A percentile compares a stretch with the other conserved stretches of the same genome.
These are phyloP conservation scores for Botrytis aclada DNA, from an alignment of 2,329 filamentous ascomycete species.

Conservation along the genomic window DNA sequence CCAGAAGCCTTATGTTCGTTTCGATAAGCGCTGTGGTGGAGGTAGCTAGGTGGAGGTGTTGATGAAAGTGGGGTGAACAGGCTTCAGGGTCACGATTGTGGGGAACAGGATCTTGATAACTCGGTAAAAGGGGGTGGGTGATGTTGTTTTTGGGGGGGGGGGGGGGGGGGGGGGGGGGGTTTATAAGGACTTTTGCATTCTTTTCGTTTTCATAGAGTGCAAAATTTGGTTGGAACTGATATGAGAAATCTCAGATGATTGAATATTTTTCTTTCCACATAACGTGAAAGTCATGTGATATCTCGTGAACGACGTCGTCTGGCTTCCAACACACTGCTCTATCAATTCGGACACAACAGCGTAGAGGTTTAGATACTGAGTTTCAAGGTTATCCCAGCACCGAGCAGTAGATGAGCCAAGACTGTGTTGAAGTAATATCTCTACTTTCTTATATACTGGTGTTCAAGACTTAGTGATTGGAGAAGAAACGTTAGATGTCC, in stretches of 20 bases:
- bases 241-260: background rate
- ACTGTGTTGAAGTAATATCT: background rate
- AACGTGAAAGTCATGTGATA: background rate
- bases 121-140: background rate
- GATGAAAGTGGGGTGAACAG: background rate
- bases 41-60: background rate
- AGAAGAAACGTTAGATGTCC: too few species aligned
- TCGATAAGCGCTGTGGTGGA: background rate
- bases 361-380: background rate
- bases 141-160: background rate
- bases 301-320: fast-evolving
- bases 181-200: background rate
- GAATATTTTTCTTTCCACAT: background rate
- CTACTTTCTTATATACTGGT: background rate
- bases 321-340: background rate
- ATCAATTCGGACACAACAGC: background rate
- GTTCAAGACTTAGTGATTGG: background rate
- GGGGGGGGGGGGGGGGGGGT: fast-evolving
- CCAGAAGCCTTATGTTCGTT: background rate
- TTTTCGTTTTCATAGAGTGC: background rate
- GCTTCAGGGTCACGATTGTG: background rate
- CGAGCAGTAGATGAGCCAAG: background rate
- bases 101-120: background rate
- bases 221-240: too few species aligned
- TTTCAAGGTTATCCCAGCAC: fast-evolving